phyloP scores from a whole-genome alignment of 257 asterid genomes.

The Cruciata laevipes region DNA sequence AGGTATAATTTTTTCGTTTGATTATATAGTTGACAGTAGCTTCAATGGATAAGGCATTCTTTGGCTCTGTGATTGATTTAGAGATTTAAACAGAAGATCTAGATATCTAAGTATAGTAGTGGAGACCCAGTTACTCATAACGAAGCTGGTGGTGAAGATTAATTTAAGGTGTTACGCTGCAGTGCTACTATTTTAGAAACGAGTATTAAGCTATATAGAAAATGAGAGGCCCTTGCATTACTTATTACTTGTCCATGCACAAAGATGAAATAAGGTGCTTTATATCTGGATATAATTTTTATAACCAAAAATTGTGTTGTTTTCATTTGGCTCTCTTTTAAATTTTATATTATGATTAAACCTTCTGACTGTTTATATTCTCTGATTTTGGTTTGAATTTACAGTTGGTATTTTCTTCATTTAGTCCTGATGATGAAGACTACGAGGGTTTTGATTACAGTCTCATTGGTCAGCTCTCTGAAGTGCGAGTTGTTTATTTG shows the following conservation, averaged over 20 bases:
- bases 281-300: neutral
- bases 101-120: neutral
- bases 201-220: neutral
- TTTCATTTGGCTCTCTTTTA: neutral
- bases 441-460: constrained; percentile 89
- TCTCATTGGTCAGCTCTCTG: constrained; percentile 88
- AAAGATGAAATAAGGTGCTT: neutral
- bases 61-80: neutral
- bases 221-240: neutral
- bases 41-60: neutral
- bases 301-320: neutral
- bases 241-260: neutral
- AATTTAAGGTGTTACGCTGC: neutral
- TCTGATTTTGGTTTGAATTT: constrained; percentile 13
- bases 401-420: constrained; percentile 84
- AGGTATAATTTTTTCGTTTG: neutral
- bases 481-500: constrained; percentile 82
- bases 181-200: neutral
- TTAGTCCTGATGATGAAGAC: constrained; percentile 80
- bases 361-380: neutral
- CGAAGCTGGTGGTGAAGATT: neutral
- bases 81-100: neutral
- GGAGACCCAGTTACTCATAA: neutral
- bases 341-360: neutral
- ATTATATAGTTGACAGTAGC: neutral